Conservation (phyloP, 441 rosid species). For the Isatis lusitanica region DNA sequence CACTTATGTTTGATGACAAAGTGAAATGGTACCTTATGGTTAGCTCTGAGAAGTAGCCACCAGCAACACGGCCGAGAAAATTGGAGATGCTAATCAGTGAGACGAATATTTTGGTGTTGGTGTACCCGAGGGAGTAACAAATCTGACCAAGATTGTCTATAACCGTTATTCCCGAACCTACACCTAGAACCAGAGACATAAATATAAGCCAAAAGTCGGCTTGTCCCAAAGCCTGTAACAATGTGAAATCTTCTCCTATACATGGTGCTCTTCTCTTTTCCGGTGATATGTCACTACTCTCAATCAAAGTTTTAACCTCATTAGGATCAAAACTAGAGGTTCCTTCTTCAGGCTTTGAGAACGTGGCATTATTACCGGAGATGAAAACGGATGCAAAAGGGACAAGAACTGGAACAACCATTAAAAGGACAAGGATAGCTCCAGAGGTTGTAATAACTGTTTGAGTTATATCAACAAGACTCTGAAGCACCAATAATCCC, state of each 20-base stretch:
- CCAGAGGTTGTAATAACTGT: slow-evolving; percentile 37
- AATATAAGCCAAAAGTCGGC: slow-evolving; percentile 64
- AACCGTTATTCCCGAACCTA: slow-evolving; percentile 62
- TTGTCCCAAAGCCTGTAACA: slow-evolving; percentile 53
- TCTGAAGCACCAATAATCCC: slow-evolving; percentile 50
- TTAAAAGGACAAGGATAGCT: slow-evolving; percentile 40
- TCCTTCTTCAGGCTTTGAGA: slow-evolving; percentile 34
- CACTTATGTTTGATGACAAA: not conserved
- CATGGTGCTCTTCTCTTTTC: slow-evolving; percentile 52
- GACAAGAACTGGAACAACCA: slow-evolving; percentile 47
- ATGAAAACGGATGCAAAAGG: slow-evolving; percentile 41
- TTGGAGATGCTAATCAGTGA: slow-evolving; percentile 67
- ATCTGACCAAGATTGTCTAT: slow-evolving; percentile 72
- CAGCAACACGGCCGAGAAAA: slow-evolving; percentile 59
- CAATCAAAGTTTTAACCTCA: slow-evolving; percentile 42
- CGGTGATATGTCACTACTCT: slow-evolving; percentile 47
- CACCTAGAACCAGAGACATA: slow-evolving; percentile 51
- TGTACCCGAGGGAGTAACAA: slow-evolving; percentile 48
- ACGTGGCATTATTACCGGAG: slow-evolving; percentile 28
- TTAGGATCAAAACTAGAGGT: slow-evolving; percentile 30
- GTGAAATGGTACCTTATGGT: slow-evolving; percentile 42
- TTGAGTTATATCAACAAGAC: slow-evolving; percentile 46
- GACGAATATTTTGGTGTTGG: slow-evolving; percentile 47
- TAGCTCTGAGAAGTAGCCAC: slow-evolving; percentile 52
- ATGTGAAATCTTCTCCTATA: slow-evolving; percentile 64